phyloP scores from a whole-genome alignment of 371 early-diverging fungal species.

The Lichtheimia ornata region DNA sequence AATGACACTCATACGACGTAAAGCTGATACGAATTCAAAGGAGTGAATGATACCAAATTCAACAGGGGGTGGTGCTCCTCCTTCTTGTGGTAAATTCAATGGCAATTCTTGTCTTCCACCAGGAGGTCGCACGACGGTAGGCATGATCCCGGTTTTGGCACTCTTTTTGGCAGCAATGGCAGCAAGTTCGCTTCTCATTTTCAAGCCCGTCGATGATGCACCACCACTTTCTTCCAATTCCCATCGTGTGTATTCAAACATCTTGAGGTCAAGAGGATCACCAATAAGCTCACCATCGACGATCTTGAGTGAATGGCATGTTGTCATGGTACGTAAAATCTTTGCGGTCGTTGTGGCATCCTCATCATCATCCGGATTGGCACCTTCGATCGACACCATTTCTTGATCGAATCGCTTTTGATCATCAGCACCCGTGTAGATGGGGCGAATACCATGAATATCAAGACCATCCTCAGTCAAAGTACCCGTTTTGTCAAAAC shows the following conservation, averaged over 20 bases:
- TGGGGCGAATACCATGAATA: conserved; percentile 84
- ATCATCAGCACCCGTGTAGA: conserved; percentile 21
- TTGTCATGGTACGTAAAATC: conserved; percentile 82
- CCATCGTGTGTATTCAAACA: conserved; percentile 97
- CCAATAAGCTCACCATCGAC: conserved; percentile 92
- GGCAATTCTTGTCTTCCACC: conserved; percentile 46
- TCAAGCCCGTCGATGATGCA: conserved; percentile 40
- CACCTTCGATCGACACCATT: conserved; percentile 21
- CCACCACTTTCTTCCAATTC: conserved; percentile 83
- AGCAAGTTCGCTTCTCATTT: conserved; percentile 35
- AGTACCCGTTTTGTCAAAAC: conserved; percentile 99
- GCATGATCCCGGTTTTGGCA: conserved; percentile 64
- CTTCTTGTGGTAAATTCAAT: conserved; percentile 12
- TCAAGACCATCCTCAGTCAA: conserved; percentile 98
- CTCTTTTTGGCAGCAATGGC: conserved; percentile 35
- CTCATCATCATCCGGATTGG: conserved; percentile 25
- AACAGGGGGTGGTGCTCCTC: conserved; percentile 33
- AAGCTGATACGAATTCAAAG: conserved; percentile 93
- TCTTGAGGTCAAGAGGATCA: conserved; percentile 98
- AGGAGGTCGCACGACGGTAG: conserved; percentile 89
- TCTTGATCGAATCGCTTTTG: conserved; percentile 45
- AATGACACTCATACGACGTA: conserved; percentile 96
- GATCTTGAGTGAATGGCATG: conserved; percentile 96
- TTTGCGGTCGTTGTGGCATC: conserved; percentile 25
- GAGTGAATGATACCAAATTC: conserved; percentile 92